Conservation (phyloP, 371 early-diverging fungal genomes). For the Zopfochytrium polystomum region DNA sequence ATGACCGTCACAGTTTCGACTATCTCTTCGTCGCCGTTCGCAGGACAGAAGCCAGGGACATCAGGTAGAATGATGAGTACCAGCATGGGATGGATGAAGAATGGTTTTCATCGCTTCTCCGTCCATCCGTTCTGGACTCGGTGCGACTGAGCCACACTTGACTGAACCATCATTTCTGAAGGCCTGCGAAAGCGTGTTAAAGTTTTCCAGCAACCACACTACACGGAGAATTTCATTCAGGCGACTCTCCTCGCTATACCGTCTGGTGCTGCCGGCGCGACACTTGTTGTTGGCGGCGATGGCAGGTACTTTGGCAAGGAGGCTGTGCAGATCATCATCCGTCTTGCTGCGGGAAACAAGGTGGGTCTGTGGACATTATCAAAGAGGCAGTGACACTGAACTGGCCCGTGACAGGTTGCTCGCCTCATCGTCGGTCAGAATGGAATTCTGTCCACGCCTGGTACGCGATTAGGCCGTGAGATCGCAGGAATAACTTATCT, state of each 20-base stretch:
- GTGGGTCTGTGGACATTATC: too few species aligned
- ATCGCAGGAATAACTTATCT: too few species aligned
- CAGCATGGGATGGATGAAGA: neutral
- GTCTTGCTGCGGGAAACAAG: conserved; percentile 81
- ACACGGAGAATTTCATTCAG: conserved; percentile 93
- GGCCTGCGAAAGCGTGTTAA: conserved; percentile 89
- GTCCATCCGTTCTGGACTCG: neutral
- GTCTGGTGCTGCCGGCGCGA: conserved; percentile 68
- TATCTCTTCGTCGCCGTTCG: conserved; percentile 54
- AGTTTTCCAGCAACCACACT: conserved; percentile 89
- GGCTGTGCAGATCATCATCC: conserved; percentile 85
- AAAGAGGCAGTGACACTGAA: conserved; percentile 1
- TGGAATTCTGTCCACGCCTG: conserved; percentile 94
- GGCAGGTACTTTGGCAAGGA: conserved; percentile 87
- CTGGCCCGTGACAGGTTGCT: conserved; percentile 66
- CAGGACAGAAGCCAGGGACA: conserved; percentile 96
- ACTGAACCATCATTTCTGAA: conserved; percentile 4
- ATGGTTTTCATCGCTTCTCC: neutral
- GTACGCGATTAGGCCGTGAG: conserved; percentile 9
- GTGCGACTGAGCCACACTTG: neutral
- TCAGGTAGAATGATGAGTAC: conserved; percentile 55
- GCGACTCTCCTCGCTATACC: conserved; percentile 68
- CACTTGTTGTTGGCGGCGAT: conserved; percentile 95
- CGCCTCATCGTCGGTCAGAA: conserved; percentile 88
- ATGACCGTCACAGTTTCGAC: neutral